phyloP scores from a whole-genome alignment of 306 rosid species.

The Trichosanthes cucumerina region DNA sequence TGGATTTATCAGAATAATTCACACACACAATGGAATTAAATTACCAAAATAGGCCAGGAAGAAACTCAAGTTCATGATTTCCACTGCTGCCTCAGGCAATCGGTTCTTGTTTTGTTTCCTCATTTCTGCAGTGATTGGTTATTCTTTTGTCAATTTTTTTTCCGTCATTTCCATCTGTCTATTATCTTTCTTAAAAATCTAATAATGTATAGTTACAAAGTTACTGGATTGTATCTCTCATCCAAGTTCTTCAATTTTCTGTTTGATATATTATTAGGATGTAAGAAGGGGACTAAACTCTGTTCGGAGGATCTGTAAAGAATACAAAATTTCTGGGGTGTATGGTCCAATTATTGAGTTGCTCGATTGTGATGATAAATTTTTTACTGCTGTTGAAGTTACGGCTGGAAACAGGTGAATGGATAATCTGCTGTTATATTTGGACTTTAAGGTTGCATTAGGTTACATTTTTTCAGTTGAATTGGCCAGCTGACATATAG shows the following conservation, averaged over 20 bases:
- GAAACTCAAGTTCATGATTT: background rate
- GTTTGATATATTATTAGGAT: conserved; percentile 43
- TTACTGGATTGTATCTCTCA: background rate
- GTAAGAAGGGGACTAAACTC: conserved; percentile 92
- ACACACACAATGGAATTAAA: background rate
- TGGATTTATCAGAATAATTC: background rate
- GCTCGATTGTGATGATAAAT: conserved; percentile 80
- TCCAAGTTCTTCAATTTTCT: conserved; percentile 3
- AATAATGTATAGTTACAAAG: background rate
- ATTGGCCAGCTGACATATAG: background rate
- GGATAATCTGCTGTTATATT: background rate
- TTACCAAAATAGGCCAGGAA: background rate
- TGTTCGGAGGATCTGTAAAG: conserved; percentile 73
- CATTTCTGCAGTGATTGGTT: background rate
- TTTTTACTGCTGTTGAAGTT: conserved; percentile 94
- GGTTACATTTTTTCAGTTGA: background rate
- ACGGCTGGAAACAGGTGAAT: conserved; percentile 90
- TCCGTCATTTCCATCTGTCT: background rate
- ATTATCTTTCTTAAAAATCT: background rate
- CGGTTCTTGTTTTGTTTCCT: background rate
- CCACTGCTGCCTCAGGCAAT: too few species aligned
- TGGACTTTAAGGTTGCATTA: background rate
- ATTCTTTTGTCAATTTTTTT: background rate
- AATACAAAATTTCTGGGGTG: conserved; percentile 65
- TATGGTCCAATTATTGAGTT: conserved; percentile 90